These are phyloP conservation scores for Phtheirospermum japonicum DNA, from an alignment of 257 asterid genomes.

Conservation along the genomic window DNA sequence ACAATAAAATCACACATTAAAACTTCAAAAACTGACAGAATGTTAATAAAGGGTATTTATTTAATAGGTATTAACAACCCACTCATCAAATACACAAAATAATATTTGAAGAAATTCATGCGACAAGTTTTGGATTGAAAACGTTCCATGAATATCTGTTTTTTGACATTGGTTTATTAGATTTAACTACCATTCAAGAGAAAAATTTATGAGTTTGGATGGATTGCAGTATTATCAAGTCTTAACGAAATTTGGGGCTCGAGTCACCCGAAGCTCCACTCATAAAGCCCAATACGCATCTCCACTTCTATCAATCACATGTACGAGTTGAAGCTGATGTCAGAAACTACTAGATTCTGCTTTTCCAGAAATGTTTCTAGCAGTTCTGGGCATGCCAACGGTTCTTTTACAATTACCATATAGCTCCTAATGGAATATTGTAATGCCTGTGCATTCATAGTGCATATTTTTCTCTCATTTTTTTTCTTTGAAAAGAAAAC, in stretches of 20 bases:
- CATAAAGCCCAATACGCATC: background rate
- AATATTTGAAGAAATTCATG: background rate
- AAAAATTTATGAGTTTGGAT: background rate
- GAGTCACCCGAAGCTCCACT: background rate
- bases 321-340: background rate
- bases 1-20: background rate
- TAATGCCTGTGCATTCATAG: no score
- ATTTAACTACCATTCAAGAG: background rate
- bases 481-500: no score
- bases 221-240: background rate
- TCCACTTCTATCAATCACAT: background rate
- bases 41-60: background rate
- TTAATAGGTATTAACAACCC: background rate
- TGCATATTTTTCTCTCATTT: no score
- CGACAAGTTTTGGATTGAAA: background rate
- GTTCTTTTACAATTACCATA: slow-evolving; percentile 16
- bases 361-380: background rate
- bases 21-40: background rate
- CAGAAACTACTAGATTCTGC: background rate
- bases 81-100: background rate
- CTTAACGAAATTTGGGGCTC: background rate
- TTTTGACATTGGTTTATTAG: background rate
- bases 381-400: background rate
- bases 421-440: slow-evolving; percentile 11
- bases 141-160: background rate